Evolutionary conservation across 192 early-diverging fungal genomes (phyloP).

Genomic region (Coemansia reversa): DNA sequence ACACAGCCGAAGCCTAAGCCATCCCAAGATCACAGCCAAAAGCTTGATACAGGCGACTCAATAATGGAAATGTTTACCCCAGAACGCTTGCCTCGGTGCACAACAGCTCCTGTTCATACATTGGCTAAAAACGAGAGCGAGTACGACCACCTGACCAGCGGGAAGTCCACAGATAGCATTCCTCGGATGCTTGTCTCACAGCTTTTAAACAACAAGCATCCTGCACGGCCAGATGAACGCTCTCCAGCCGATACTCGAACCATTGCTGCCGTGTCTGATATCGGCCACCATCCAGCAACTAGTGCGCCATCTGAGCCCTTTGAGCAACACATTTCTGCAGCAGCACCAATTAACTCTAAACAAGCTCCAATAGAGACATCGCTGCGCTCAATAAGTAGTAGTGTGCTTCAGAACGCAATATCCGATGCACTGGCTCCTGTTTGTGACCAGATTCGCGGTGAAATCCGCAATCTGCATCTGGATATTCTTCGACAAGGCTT

Average conservation of each 20-base stretch:
- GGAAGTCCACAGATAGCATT: neutral
- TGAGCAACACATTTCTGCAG: neutral
- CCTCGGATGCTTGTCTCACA: neutral
- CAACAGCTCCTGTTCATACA: neutral
- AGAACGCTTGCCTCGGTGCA: conserved; percentile 17
- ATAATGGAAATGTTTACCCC: conserved; percentile 56
- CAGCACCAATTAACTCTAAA: neutral
- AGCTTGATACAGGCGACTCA: conserved; percentile 42
- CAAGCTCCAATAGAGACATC: conserved; percentile 1
- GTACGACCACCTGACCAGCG: neutral
- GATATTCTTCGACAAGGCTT: conserved; percentile 48
- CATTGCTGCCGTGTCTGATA: neutral
- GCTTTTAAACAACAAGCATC: neutral
- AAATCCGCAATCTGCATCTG: conserved; percentile 51
- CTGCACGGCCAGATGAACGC: neutral
- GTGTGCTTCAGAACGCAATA: conserved; percentile 39
- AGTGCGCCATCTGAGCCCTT: neutral
- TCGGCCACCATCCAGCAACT: neutral
- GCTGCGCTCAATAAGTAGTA: conserved; percentile 27
- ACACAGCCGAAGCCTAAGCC: neutral
- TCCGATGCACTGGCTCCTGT: conserved; percentile 42
- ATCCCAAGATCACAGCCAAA: conserved; percentile 1
- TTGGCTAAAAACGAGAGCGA: neutral
- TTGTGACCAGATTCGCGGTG: conserved; percentile 42
- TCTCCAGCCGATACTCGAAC: neutral